These are phyloP conservation scores for Dothistroma pini DNA, from an alignment of 2,329 filamentous ascomycete species.

Conservation along the genomic window DNA sequence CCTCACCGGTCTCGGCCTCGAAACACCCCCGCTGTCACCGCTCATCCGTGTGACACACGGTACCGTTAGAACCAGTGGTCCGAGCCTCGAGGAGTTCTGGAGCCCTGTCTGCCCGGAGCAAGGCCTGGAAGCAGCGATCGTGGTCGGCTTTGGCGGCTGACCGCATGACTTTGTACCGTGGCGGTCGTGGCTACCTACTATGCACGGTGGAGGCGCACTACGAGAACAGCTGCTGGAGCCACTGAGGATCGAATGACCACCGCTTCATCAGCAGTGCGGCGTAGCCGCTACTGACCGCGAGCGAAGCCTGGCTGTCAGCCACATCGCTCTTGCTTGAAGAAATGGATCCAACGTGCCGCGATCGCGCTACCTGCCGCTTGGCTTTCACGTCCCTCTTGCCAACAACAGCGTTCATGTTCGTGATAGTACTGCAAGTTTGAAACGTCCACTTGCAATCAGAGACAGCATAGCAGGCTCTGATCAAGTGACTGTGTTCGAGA, in stretches of 20 bases:
- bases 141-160: background rate
- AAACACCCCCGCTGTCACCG: background rate
- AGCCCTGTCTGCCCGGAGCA: background rate
- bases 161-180: background rate
- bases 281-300: background rate
- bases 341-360: background rate
- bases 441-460: background rate
- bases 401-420: background rate
- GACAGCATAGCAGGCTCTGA: too few species aligned
- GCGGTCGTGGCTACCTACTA: background rate
- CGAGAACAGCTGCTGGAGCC: background rate
- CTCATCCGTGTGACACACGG: background rate
- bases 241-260: too few species aligned
- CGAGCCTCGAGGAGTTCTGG: background rate
- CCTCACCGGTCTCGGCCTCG: background rate
- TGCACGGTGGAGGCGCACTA: background rate
- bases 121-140: background rate
- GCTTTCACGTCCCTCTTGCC: background rate
- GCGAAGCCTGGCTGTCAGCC: background rate
- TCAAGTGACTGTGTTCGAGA: too few species aligned
- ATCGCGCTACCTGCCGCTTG: background rate
- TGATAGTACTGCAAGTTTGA: background rate
- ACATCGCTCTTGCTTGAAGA: background rate
- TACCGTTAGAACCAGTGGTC: background rate
- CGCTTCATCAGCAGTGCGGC: background rate